These are phyloP conservation scores for Letharia columbiana DNA, from an alignment of 495 filamentous ascomycete genomes.

Conservation along the genomic window DNA sequence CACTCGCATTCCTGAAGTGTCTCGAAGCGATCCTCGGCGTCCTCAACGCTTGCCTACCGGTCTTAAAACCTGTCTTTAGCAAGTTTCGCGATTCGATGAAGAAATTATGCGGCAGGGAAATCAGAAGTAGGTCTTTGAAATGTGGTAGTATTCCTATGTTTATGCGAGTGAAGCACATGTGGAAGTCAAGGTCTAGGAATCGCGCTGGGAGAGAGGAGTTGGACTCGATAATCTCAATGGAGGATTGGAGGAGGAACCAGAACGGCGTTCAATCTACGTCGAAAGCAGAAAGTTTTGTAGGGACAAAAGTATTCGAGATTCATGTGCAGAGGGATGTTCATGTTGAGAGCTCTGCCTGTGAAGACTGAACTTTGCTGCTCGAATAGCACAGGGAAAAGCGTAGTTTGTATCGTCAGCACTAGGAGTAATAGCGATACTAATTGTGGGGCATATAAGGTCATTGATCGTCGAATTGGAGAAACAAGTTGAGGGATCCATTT, in stretches of 20 bases:
- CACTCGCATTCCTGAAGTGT: constrained; percentile 10
- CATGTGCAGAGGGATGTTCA: not conserved
- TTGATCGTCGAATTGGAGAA: too few relatives aligned
- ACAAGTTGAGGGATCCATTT: too few relatives aligned
- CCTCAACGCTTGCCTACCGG: constrained; percentile 20
- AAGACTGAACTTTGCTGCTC: too few relatives aligned
- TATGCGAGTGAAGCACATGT: constrained; percentile 1
- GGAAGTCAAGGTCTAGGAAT: not conserved
- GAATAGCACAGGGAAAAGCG: too few relatives aligned
- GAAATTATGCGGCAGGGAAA: not conserved
- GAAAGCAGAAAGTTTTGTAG: not conserved
- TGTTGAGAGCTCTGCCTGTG: not conserved
- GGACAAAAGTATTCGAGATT: not conserved
- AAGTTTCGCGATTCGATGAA: constrained; percentile 7
- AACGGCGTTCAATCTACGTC: not conserved
- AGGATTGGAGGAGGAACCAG: not conserved
- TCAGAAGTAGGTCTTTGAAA: constrained; percentile 2
- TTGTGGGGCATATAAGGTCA: too few relatives aligned
- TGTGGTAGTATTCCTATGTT: constrained; percentile 3
- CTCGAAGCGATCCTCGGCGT: constrained; percentile 20
- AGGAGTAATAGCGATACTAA: too few relatives aligned
- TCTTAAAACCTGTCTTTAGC: constrained; percentile 20
- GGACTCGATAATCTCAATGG: not conserved
- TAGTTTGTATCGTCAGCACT: too few relatives aligned
- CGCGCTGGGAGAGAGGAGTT: not conserved